A percentile compares a stretch with the other conserved stretches of the same genome.
Evolutionary conservation across 345 rosid genomes (phyloP).

Genomic region (Aquilaria yunnanensis): DNA sequence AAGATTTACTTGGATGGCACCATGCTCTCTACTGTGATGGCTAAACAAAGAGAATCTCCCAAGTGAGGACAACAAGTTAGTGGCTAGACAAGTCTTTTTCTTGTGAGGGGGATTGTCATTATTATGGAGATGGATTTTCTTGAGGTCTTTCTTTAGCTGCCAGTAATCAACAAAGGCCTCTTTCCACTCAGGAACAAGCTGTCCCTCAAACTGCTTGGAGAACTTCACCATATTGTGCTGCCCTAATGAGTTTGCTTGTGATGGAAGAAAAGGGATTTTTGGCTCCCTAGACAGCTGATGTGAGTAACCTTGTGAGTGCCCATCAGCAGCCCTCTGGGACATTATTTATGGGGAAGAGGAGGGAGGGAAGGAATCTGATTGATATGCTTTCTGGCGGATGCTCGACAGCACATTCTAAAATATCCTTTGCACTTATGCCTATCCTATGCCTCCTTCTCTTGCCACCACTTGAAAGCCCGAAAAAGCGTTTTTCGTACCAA

Average conservation of each 20-base stretch:
- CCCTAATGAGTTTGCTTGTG: neutral
- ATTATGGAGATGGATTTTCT: slow-evolving; percentile 43
- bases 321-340: slow-evolving; percentile 24
- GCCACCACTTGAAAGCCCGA: slow-evolving; percentile 39
- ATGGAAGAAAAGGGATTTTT: slow-evolving; percentile 13
- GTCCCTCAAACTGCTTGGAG: slow-evolving; percentile 83
- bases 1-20: slow-evolving; percentile 59
- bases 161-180: slow-evolving; percentile 95
- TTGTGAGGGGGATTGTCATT: slow-evolving; percentile 9
- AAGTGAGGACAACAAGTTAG: slow-evolving; percentile 38
- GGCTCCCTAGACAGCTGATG: neutral
- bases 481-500: neutral
- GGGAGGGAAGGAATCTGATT: slow-evolving; percentile 25
- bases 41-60: slow-evolving; percentile 37
- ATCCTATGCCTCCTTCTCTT: slow-evolving; percentile 38
- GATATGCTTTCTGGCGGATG: slow-evolving; percentile 21
- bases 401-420: slow-evolving; percentile 56
- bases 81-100: slow-evolving; percentile 17
- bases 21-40: slow-evolving; percentile 41
- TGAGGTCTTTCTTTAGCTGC: slow-evolving; percentile 80
- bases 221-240: slow-evolving; percentile 67
- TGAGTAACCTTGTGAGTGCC: slow-evolving; percentile 31
- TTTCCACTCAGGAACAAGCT: slow-evolving; percentile 98
- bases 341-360: slow-evolving; percentile 42
- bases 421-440: slow-evolving; percentile 35